These are phyloP conservation scores for Pythium dissotocum DNA, from an alignment of 352 stramenopile species.

Conservation along the genomic window DNA sequence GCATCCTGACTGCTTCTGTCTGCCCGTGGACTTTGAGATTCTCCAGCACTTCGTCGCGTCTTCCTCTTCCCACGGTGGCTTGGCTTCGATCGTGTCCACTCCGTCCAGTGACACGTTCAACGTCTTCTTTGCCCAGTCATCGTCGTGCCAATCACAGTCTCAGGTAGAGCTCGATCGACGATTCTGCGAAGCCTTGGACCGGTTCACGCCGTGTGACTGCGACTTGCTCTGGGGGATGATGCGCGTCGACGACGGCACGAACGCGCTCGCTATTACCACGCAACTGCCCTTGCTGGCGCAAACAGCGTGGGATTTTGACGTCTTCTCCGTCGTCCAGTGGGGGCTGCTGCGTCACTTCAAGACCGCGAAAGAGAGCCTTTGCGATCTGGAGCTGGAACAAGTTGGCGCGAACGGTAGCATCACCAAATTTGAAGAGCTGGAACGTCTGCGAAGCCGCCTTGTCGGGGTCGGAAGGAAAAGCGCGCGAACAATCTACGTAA, in stretches of 20 bases:
- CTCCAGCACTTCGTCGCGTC: slow-evolving; percentile 46
- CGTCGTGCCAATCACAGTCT: not conserved
- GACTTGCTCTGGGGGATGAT: slow-evolving; percentile 79
- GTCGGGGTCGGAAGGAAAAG: slow-evolving; percentile 40
- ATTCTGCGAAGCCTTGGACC: slow-evolving; percentile 40
- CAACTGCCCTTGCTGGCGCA: slow-evolving; percentile 57
- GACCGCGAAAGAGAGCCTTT: not conserved
- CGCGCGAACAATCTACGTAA: slow-evolving; percentile 53
- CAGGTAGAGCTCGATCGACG: not conserved
- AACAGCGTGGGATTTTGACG: slow-evolving; percentile 72
- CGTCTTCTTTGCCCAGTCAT: slow-evolving; percentile 43
- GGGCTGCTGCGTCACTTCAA: slow-evolving; percentile 42
- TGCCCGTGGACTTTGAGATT: slow-evolving; percentile 78
- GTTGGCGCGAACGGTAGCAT: not conserved
- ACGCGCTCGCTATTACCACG: slow-evolving; percentile 44
- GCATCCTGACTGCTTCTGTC: slow-evolving; percentile 80
- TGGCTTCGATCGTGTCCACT: slow-evolving; percentile 28
- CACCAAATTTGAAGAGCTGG: not conserved
- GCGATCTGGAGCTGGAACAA: not conserved
- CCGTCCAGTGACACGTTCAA: slow-evolving; percentile 75
- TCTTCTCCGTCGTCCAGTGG: slow-evolving; percentile 73
- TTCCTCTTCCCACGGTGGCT: slow-evolving; percentile 12
- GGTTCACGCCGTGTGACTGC: slow-evolving; percentile 71
- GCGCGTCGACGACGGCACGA: slow-evolving; percentile 50
- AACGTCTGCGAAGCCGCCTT: slow-evolving; percentile 22